Evolutionary conservation across 108 stramenopile species (phyloP).

Genomic region (Skeletonema tropicum): DNA sequence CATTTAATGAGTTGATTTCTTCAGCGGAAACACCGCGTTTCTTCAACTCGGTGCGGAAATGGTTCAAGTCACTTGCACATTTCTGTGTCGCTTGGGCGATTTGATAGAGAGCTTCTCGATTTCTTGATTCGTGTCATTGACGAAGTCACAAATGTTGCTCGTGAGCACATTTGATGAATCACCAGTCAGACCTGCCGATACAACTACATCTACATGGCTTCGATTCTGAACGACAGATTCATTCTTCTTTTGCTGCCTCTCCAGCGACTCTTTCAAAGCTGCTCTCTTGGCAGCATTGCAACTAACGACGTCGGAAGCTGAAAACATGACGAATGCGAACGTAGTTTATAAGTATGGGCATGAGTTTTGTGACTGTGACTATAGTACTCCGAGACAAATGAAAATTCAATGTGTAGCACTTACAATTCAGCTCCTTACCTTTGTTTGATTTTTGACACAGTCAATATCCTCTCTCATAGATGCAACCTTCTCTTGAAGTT

Average conservation of each 20-base stretch:
- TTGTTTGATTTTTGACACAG: constrained; percentile 9
- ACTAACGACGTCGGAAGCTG: constrained; percentile 8
- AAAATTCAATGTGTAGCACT: too few relatives aligned
- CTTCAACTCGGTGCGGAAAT: background rate
- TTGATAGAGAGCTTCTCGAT: constrained; percentile 19
- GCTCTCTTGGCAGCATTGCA: constrained; percentile 15
- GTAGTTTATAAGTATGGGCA: background rate
- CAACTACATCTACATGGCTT: constrained; percentile 31
- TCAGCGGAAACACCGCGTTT: background rate
- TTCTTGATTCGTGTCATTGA: constrained; percentile 19
- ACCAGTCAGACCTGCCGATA: constrained; percentile 37
- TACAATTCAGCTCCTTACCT: constrained; percentile 4
- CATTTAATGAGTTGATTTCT: background rate
- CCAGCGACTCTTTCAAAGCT: constrained; percentile 22
- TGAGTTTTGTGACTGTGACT: too few relatives aligned
- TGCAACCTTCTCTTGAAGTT: constrained; percentile 13
- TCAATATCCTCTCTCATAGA: constrained; percentile 10
- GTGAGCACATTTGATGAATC: constrained; percentile 15
- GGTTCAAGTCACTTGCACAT: constrained; percentile 12
- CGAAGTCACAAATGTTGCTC: constrained; percentile 15
- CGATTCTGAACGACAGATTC: constrained; percentile 26
- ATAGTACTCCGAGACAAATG: too few relatives aligned
- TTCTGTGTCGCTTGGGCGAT: constrained; percentile 27
- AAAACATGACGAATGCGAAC: background rate
- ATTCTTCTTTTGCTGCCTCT: constrained; percentile 17